Conservation (phyloP, 2,329 filamentous ascomycete genomes). For the Claviceps capensis region DNA sequence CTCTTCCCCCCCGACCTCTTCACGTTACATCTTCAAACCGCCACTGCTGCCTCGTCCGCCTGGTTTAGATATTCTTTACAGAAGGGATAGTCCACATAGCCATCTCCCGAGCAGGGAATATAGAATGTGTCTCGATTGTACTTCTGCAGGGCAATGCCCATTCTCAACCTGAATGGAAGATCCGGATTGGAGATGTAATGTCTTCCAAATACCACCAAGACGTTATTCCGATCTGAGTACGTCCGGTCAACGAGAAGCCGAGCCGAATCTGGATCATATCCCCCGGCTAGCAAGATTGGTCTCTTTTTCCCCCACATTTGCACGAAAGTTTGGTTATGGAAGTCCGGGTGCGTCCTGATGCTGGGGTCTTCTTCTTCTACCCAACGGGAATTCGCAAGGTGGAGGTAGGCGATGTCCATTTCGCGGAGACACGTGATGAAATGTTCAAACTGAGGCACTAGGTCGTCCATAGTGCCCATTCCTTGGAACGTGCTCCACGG, state of each 20-base stretch:
- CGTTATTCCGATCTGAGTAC: conserved; percentile 16
- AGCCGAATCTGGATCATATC: conserved; percentile 1
- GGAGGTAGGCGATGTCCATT: conserved; percentile 45
- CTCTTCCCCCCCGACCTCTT: too few species aligned
- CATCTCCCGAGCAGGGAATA: conserved; percentile 10
- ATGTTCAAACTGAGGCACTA: conserved; percentile 48
- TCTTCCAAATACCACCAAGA: conserved; percentile 17
- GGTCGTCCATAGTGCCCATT: conserved; percentile 47
- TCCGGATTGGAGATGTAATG: conserved; percentile 19
- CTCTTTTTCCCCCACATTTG: background rate
- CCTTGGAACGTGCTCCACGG: conserved; percentile 49
- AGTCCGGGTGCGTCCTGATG: background rate
- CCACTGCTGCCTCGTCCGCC: too few species aligned
- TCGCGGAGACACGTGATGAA: conserved; percentile 35
- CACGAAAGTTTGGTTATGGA: background rate
- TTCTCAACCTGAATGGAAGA: conserved; percentile 14
- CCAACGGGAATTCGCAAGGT: conserved; percentile 44
- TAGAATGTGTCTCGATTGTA: conserved; percentile 19
- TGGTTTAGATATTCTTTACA: conserved; percentile 2
- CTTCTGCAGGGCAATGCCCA: conserved; percentile 13
- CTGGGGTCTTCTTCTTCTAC: background rate
- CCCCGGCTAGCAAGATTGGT: conserved; percentile 1
- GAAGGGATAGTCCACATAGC: conserved; percentile 17
- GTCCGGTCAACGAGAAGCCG: conserved; percentile 12
- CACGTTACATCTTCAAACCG: too few species aligned